These are phyloP conservation scores for Setaria viridis DNA, from an alignment of 202 grass and related monocot species.

Conservation along the genomic window DNA sequence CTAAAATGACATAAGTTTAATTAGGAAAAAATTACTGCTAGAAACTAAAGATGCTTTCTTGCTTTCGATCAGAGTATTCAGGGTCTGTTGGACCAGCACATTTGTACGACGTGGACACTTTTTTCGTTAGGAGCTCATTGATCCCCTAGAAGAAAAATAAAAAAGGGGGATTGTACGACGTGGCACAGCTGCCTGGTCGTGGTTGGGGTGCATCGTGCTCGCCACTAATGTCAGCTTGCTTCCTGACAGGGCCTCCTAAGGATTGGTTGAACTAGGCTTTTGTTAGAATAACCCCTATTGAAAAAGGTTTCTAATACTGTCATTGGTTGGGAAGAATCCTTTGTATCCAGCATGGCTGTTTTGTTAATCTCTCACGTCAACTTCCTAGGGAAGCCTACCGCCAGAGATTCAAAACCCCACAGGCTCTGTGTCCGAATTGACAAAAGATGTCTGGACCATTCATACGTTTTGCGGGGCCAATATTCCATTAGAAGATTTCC, in stretches of 20 bases:
- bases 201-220: conserved; percentile 32
- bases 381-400: conserved; percentile 19
- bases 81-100: no score
- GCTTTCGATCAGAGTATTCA: no score
- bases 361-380: conserved; percentile 53
- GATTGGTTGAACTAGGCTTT: conserved; percentile 11
- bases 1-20: no score
- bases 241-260: background rate
- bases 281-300: conserved; percentile 3
- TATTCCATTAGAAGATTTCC: background rate
- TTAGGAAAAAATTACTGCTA: no score
- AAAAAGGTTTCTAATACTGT: conserved; percentile 19
- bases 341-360: background rate
- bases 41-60: no score
- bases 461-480: background rate
- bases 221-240: conserved; percentile 31
- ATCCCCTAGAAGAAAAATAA: background rate
- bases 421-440: background rate
- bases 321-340: conserved; percentile 20
- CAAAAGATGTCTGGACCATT: conserved; percentile 17
- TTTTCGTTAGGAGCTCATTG: conserved; percentile 34
- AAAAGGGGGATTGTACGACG: background rate
- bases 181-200: background rate
- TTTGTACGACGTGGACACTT: background rate
- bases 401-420: no score